Base-by-base conservation (phyloP, 139 green algal genomes). In the Haematococcus sp. region DNA sequence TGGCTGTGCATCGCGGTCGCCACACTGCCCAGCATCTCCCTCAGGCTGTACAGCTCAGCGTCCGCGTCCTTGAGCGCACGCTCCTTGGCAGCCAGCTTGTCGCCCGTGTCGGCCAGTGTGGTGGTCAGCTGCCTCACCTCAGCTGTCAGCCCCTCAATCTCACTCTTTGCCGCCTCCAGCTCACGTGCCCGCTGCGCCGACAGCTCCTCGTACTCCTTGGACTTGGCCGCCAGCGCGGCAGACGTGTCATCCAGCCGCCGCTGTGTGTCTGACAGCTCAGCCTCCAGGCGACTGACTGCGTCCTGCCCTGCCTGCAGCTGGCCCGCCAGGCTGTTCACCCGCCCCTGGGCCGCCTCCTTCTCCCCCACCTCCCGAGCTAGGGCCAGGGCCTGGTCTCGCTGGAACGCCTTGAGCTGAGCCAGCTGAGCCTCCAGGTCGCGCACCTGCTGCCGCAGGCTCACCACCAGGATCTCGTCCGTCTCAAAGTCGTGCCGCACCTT, bases 331-430 rank as follows among this genome's bases (percentile, higher is more conserved):
- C 40, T 11, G 7, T 11, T 49, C 7, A 49, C 40, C 40, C 7
- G 7, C 7, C 40, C 40, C 40, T 49, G 40, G 7, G 40, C 40
- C 40, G 44, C 46, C 46, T 72, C 66, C 44, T 72, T 72, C 40
- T 72, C 66, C 25, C 40, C 66, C 23, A 35, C 66, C 43, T 61
- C 66, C 1, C 22, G 40, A 2, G 40, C 46, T 1, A 72, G 43
- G 40, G 59, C 59, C 23, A 59, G 46, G n/a, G 66, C 66, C 44
- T 72, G 66, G 23, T 72, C 66, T 11, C 66, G 46, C 66, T 72
- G 66, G 66, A 61, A 72, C 1, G 44, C 46, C 66, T 72, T 72
- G 25, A 72, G 66, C 66, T 72, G 66, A 11, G 66, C 44, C 25
- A 72, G 44, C 66, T 72, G 66, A 7, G 46, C 28, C 66, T 72